These are phyloP conservation scores for Daedalea quercina DNA, from an alignment of 768 basidiomycete genomes.

Conservation along the genomic window DNA sequence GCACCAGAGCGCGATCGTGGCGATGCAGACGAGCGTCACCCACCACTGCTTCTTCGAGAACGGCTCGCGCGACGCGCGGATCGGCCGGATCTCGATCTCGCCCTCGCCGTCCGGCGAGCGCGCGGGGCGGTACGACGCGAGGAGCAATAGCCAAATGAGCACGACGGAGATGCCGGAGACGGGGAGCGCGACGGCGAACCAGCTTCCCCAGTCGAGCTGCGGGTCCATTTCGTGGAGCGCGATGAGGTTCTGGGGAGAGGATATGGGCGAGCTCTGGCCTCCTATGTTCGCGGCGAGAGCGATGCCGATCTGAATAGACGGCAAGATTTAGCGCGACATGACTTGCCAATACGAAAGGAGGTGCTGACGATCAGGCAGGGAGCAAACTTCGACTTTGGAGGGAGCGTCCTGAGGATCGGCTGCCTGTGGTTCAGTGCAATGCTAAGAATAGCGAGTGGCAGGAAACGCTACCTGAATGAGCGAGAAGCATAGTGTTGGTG, in stretches of 20 bases:
- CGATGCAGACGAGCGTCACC: constrained; percentile 76
- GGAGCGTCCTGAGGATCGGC: constrained; percentile 92
- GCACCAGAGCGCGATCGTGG: constrained; percentile 89
- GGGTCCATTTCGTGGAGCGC: constrained; percentile 85
- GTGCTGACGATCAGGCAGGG: constrained; percentile 86
- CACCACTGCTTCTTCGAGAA: constrained; percentile 87
- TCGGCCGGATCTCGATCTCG: constrained; percentile 76
- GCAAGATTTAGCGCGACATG: neutral
- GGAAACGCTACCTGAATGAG: constrained; percentile 70
- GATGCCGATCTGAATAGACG: constrained; percentile 68
- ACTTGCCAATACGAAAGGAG: neutral
- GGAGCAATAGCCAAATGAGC: constrained; percentile 86
- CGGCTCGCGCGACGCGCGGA: constrained; percentile 74
- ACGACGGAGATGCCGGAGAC: constrained; percentile 83
- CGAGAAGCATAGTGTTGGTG: constrained; percentile 94
- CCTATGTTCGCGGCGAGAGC: constrained; percentile 98
- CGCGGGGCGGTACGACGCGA: constrained; percentile 74
- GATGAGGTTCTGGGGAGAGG: constrained; percentile 96
- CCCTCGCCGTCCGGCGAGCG: constrained; percentile 68
- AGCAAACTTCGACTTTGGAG: constrained; percentile 78
- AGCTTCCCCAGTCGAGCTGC: constrained; percentile 78
- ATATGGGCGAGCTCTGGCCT: constrained; percentile 95
- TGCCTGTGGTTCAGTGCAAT: constrained; percentile 22
- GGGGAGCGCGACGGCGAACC: constrained; percentile 93
- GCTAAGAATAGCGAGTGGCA: neutral